phyloP scores from a whole-genome alignment of 2,329 filamentous ascomycete genomes.

The Ilyonectria mors-panacis region DNA sequence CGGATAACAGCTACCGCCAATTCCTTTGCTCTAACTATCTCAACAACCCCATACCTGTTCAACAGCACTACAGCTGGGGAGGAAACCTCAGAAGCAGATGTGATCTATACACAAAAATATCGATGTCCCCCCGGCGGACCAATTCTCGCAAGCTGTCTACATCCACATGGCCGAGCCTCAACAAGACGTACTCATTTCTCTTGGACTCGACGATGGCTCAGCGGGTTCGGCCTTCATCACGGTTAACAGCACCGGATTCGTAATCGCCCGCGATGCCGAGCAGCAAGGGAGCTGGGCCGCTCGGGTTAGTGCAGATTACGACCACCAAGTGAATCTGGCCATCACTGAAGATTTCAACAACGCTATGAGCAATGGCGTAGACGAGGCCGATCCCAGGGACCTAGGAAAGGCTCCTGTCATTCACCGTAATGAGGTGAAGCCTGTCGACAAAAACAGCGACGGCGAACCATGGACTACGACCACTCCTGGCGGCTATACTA shows the following conservation, averaged over 20 bases:
- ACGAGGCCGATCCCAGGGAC: neutral
- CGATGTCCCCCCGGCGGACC: neutral
- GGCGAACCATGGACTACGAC: neutral
- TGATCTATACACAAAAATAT: neutral
- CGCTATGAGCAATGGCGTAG: neutral
- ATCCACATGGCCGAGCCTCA: constrained; percentile 6
- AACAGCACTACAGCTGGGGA: neutral
- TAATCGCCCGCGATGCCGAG: neutral
- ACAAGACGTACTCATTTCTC: constrained; percentile 3
- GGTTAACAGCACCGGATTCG: constrained; percentile 1
- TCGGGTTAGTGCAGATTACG: constrained; percentile 1
- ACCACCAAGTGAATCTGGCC: constrained; percentile 8
- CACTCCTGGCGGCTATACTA: neutral
- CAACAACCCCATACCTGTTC: neutral
- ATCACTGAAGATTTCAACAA: neutral
- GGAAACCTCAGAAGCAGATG: neutral
- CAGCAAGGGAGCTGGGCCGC: neutral
- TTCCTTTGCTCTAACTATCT: neutral
- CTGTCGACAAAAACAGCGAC: neutral
- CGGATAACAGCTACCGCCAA: neutral
- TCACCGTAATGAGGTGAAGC: neutral
- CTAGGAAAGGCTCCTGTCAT: neutral
- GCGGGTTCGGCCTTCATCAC: neutral
- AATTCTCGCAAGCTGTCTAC: neutral
- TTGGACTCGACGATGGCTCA: constrained; percentile 1